A percentile compares a stretch with the other conserved stretches of the same genome.
Evolutionary conservation across 2,329 filamentous ascomycete species (phyloP).

Genomic region (Pyricularia pennisetigena): DNA sequence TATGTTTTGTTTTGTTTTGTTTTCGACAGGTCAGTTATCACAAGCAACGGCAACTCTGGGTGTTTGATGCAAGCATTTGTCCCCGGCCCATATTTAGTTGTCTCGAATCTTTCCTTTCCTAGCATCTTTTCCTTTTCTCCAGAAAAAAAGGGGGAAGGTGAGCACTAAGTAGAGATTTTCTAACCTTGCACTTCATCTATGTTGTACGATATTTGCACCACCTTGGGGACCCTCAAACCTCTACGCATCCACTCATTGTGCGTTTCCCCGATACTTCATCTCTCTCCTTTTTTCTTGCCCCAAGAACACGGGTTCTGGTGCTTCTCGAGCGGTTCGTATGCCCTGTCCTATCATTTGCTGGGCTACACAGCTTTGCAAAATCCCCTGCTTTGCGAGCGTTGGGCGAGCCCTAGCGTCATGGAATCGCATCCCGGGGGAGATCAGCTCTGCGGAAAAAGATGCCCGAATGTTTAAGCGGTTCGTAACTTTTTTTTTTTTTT

Average conservation of each 20-base stretch:
- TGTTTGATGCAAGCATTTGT: neutral
- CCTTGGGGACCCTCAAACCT: neutral
- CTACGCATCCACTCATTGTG: neutral
- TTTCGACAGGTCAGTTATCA: neutral
- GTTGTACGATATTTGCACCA: conserved; percentile 1
- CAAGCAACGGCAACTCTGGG: neutral
- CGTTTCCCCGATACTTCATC: neutral
- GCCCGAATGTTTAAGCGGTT: neutral
- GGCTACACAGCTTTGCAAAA: neutral
- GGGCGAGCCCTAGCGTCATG: neutral
- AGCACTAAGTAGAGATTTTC: neutral
- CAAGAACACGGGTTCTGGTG: neutral
- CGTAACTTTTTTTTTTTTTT: no score
- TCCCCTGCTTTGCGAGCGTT: neutral
- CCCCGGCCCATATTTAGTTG: neutral
- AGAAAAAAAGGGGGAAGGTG: neutral
- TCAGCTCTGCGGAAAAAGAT: neutral
- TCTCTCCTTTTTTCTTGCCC: neutral
- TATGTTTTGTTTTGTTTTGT: neutral
- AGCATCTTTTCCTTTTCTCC: neutral
- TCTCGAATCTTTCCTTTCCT: neutral
- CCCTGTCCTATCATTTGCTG: neutral
- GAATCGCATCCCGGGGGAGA: neutral
- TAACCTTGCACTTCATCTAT: neutral
- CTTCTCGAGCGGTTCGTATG: neutral